Percentiles rank a stretch among this genome's conserved stretches.
These are phyloP conservation scores for Sophora flavescens DNA, from an alignment of 306 rosid species.

Conservation along the genomic window DNA sequence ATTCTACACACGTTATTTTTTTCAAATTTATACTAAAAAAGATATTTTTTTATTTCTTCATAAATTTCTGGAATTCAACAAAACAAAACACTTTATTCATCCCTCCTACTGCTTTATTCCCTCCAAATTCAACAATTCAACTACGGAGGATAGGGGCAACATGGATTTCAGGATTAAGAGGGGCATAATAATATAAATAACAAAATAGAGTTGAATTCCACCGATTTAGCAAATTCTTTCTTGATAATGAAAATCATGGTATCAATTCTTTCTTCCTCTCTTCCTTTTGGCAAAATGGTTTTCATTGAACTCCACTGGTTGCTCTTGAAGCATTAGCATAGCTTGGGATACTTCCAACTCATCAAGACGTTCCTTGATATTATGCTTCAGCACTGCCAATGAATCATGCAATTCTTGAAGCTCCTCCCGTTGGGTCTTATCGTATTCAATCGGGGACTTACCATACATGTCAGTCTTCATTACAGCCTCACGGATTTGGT, in stretches of 20 bases:
- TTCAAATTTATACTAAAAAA: too few relatives aligned
- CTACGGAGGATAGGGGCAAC: neutral
- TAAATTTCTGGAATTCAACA: neutral
- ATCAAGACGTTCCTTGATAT: neutral
- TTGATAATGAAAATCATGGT: too few relatives aligned
- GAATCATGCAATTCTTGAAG: conserved; percentile 40
- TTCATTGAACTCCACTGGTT: neutral
- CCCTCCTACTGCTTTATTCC: neutral
- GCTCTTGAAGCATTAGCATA: neutral
- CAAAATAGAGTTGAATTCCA: neutral
- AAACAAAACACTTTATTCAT: neutral
- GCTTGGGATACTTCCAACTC: neutral
- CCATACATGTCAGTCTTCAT: conserved; percentile 43
- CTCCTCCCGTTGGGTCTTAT: neutral
- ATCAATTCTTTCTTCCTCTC: neutral
- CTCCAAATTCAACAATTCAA: neutral
- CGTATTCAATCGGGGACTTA: conserved; percentile 42
- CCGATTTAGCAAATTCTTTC: neutral
- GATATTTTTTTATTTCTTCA: neutral
- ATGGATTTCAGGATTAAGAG: neutral
- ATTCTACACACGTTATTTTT: too few relatives aligned
- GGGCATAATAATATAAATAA: neutral
- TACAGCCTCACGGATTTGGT: conserved; percentile 44
- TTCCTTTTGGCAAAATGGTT: neutral
- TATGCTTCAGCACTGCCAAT: neutral